These are phyloP conservation scores for Citrus hindsii DNA, from an alignment of 345 rosid genomes.

Conservation along the genomic window DNA sequence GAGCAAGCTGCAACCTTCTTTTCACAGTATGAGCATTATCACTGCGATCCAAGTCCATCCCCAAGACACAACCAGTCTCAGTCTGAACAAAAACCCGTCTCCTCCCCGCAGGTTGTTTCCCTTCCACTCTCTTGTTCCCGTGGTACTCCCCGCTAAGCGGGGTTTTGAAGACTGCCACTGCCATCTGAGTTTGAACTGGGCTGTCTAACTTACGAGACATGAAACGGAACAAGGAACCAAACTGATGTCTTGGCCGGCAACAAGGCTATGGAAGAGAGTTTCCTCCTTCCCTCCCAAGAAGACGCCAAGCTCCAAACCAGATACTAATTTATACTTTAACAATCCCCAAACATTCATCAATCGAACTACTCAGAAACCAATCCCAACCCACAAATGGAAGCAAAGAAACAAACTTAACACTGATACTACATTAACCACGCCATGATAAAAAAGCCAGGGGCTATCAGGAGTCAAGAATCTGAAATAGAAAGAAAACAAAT, in stretches of 20 bases:
- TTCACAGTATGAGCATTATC: slow-evolving; percentile 95
- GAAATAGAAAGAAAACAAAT: not conserved
- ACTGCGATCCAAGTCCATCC: slow-evolving; percentile 96
- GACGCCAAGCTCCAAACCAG: slow-evolving; percentile 41
- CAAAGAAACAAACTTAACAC: not conserved
- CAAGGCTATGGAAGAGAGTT: slow-evolving; percentile 40
- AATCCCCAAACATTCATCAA: slow-evolving; percentile 48
- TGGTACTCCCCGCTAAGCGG: slow-evolving; percentile 65
- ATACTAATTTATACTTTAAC: slow-evolving; percentile 8
- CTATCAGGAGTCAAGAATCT: slow-evolving; percentile 20
- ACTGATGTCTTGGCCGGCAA: slow-evolving; percentile 29
- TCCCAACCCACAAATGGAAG: slow-evolving; percentile 7
- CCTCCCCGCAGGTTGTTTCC: slow-evolving; percentile 70
- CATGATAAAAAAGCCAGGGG: slow-evolving; percentile 19
- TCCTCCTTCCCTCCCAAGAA: slow-evolving; percentile 38
- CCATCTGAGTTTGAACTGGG: slow-evolving; percentile 98
- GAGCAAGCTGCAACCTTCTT: slow-evolving; percentile 89
- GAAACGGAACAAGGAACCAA: slow-evolving; percentile 40
- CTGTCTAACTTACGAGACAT: slow-evolving; percentile 90
- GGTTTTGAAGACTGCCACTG: slow-evolving; percentile 73
- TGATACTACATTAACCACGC: slow-evolving; percentile 21
- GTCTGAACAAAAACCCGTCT: slow-evolving; percentile 95
- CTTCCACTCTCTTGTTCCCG: slow-evolving; percentile 53
- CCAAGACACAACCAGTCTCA: slow-evolving; percentile 92
- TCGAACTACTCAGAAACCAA: slow-evolving; percentile 19